phyloP scores from a whole-genome alignment of 2,329 filamentous ascomycete genomes.

The Colletotrichum sp. region DNA sequence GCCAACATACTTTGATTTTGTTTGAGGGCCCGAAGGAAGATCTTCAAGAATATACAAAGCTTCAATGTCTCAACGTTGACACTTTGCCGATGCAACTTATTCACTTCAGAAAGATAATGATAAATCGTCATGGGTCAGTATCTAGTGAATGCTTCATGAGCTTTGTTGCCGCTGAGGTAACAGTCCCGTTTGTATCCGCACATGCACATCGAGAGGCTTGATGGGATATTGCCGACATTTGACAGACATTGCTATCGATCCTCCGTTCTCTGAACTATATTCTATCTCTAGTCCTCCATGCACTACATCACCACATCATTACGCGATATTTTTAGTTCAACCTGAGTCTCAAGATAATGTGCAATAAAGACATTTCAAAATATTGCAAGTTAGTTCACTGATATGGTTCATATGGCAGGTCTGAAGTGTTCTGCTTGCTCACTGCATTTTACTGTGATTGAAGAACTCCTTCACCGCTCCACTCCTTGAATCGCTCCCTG shows the following conservation, averaged over 20 bases:
- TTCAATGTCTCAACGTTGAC: neutral
- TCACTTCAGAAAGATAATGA: neutral
- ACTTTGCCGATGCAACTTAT: neutral
- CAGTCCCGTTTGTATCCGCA: neutral
- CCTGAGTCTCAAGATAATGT: neutral
- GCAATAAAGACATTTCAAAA: neutral
- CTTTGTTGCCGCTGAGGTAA: neutral
- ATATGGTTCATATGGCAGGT: neutral
- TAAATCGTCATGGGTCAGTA: rapidly evolving
- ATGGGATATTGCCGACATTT: neutral
- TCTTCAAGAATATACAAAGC: neutral
- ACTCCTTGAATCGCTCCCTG: neutral
- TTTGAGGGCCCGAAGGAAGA: neutral
- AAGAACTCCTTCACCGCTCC: neutral
- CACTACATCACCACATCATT: rapidly evolving
- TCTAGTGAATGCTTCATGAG: neutral
- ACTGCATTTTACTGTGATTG: neutral
- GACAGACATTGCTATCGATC: neutral
- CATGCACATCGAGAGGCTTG: neutral
- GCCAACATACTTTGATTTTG: neutral
- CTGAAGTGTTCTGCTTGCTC: neutral
- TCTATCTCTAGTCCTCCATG: neutral
- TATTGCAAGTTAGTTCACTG: neutral
- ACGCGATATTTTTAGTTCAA: neutral
- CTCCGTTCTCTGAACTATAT: neutral